phyloP scores from a whole-genome alignment of 2,329 filamentous ascomycete genomes.

The Chaetomium globosum region DNA sequence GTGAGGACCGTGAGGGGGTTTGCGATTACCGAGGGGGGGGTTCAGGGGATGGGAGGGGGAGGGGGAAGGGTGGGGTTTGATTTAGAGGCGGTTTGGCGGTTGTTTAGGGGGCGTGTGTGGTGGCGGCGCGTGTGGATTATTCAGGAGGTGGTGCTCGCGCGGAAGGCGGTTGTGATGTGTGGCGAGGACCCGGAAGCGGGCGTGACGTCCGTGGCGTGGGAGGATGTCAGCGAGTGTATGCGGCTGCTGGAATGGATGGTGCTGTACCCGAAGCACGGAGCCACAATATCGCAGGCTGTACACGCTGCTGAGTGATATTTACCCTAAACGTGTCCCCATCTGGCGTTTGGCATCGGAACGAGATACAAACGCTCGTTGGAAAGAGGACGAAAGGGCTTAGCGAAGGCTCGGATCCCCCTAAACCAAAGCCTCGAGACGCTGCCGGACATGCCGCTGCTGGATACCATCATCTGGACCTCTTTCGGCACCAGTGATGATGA shows the following conservation, averaged over 20 bases:
- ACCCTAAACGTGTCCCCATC: constrained; percentile 15
- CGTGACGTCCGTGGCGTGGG: neutral
- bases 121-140: constrained; percentile 26
- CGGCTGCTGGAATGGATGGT: constrained; percentile 22
- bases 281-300: constrained; percentile 14
- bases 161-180: constrained; percentile 11
- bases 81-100: constrained; percentile 18
- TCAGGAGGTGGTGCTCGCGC: constrained; percentile 26
- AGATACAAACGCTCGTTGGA: constrained; percentile 4
- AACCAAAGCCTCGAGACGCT: neutral
- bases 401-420: neutral
- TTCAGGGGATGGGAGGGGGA: neutral
- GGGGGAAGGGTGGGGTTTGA: constrained; percentile 10
- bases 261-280: constrained; percentile 18
- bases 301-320: constrained; percentile 8
- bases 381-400: neutral
- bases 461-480: constrained; percentile 15
- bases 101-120: constrained; percentile 16
- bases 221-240: constrained; percentile 11
- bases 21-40: neutral
- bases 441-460: constrained; percentile 8
- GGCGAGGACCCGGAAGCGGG: neutral
- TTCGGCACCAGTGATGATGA: neutral
- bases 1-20: constrained; percentile 5
- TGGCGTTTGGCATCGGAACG: constrained; percentile 7